A percentile compares a stretch with the other conserved stretches of the same genome.
These are phyloP conservation scores for Plasmodium cynomolgi DNA, from an alignment of 169 alveolate species.

Conservation along the genomic window DNA sequence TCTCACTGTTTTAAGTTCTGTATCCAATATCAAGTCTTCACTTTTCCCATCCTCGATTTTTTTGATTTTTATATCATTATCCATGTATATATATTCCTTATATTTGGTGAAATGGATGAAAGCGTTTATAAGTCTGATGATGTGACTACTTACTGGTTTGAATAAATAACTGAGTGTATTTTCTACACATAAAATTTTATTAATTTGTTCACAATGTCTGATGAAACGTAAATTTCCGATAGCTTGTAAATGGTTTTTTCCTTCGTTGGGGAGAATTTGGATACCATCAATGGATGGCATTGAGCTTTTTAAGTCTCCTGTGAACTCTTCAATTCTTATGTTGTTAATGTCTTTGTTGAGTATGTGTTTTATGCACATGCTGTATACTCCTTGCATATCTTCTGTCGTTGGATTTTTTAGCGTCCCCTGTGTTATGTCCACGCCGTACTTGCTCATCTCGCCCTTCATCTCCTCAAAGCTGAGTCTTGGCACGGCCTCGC, in stretches of 20 bases:
- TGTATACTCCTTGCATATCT: constrained; percentile 71
- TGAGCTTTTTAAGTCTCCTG: constrained; percentile 68
- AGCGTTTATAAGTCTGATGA: constrained; percentile 45
- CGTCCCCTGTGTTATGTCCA: constrained; percentile 46
- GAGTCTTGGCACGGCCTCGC: constrained; percentile 35
- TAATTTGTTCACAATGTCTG: constrained; percentile 67
- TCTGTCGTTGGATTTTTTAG: constrained; percentile 71
- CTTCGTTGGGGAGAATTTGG: constrained; percentile 63
- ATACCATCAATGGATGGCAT: constrained; percentile 72
- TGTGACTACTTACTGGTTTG: constrained; percentile 70
- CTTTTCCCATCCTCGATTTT: constrained; percentile 40
- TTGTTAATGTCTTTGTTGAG: constrained; percentile 72
- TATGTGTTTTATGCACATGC: constrained; percentile 72
- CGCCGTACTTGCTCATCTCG: constrained; percentile 73
- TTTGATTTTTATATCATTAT: constrained; percentile 39
- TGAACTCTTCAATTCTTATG: constrained; percentile 70
- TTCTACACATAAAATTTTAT: constrained; percentile 36
- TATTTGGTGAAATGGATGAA: constrained; percentile 71
- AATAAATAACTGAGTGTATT: constrained; percentile 63
- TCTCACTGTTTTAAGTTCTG: constrained; percentile 14
- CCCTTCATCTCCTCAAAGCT: constrained; percentile 55
- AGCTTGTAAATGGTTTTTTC: constrained; percentile 73
- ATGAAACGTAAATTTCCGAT: constrained; percentile 70
- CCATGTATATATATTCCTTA: constrained; percentile 51
- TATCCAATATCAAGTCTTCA: constrained; percentile 8